Base-by-base conservation (phyloP, 2,329 filamentous ascomycete species). In the Fusarium oxysporum region DNA sequence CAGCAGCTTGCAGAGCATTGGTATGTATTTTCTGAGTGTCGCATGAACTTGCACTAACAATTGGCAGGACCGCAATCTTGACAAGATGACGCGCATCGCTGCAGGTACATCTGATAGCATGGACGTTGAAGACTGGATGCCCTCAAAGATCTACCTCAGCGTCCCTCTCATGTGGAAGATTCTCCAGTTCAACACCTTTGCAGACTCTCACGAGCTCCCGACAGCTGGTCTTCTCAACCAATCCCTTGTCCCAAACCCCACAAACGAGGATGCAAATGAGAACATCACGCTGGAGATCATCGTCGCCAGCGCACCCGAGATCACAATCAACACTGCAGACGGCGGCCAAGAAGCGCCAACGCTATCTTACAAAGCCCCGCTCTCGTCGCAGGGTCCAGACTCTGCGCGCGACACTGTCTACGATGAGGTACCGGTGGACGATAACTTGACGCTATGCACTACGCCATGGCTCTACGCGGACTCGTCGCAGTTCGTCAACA, bases 91-190 rank as follows among this genome's bases (percentile, higher is more conserved):
- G 0, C 81, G 81, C 1, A 86, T 87, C 23, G 86, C 86, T 6
- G 83, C 85, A 6, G 85, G 85, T 5, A 83, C 85, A 51, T 67
- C 62, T 0, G 85, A 87, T 12, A 83, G 78, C 12, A 81, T 86
- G 64, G 85, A 86, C 38, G 81, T 83, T 19, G 84, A 86, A 63
- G 85, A 87, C 71, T 87, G 86, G 86, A 84, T 86, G 78, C 86
- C 86, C 0, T 86, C 85, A 28, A 85, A 85, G 53, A 87, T 87
- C 51, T 84, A 87, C 70, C 85, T 88, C 40, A 87, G 85, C 65
- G 84, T 87, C 2, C 84, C 85, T 3, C 73, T 88, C 8, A 87
- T 87, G 86, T 87, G 86, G 86, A 84, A 86, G 41, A 84, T 87
- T 14, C 76, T 88, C 8, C 85, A 86, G 60, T 84, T 87, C 73